Percentiles rank a stretch among this genome's conserved stretches.
These are phyloP conservation scores for Camelina neglecta DNA, from an alignment of 345 rosid species.

Conservation along the genomic window DNA sequence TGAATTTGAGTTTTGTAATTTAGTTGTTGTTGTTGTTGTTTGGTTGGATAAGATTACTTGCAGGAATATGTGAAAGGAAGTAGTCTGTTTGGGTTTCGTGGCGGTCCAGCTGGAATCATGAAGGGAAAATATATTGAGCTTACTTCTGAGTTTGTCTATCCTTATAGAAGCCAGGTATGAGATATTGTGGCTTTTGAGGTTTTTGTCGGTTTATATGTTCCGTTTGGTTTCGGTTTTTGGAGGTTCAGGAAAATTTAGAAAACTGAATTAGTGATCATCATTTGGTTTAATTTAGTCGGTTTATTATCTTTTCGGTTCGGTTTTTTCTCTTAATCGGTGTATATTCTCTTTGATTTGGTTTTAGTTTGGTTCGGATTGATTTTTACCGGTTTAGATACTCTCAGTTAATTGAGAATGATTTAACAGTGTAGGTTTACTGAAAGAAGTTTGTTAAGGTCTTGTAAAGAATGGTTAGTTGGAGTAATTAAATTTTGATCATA, in stretches of 20 bases:
- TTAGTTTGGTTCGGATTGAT: neutral
- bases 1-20: conserved; percentile 2
- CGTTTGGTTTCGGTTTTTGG: neutral
- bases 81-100: conserved; percentile 76
- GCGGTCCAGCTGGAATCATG: conserved; percentile 99
- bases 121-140: conserved; percentile 81
- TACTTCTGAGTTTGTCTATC: conserved; percentile 69
- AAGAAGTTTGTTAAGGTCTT: neutral
- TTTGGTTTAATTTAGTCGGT: neutral
- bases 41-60: conserved; percentile 65
- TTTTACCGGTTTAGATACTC: neutral
- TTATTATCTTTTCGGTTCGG: neutral
- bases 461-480: neutral
- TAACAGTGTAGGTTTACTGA: neutral
- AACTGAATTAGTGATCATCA: neutral
- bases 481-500: neutral
- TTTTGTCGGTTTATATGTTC: neutral
- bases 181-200: neutral
- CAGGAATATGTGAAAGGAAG: conserved; percentile 79
- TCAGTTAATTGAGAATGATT: no score
- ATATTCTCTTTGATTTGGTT: neutral
- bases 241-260: neutral
- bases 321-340: neutral
- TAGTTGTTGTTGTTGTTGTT: conserved; percentile 15
- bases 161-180: conserved; percentile 96